Evolutionary conservation across 2,329 filamentous ascomycete genomes (phyloP).

Genomic region (Pseudogymnoascus verrucosus): DNA sequence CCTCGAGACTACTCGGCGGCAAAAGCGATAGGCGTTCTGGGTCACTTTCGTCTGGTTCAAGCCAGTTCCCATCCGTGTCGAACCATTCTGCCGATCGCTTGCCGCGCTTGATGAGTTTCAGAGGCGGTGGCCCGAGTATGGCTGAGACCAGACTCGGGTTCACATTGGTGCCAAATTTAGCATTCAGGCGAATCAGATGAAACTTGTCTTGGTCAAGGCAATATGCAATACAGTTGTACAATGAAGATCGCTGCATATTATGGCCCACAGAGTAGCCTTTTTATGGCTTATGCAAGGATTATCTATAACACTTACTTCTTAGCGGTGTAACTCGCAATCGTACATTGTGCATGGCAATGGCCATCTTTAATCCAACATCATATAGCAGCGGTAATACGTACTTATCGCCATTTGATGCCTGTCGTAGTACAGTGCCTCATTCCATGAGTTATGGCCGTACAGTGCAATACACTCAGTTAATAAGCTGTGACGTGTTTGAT

Average conservation of each 20-base stretch:
- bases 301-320: neutral
- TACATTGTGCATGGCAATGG: neutral
- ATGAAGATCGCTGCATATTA: neutral
- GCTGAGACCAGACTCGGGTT: neutral
- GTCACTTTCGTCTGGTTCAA: constrained; percentile 14
- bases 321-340: neutral
- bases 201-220: neutral
- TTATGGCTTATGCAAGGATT: neutral
- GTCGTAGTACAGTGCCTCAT: neutral
- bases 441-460: neutral
- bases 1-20: constrained; percentile 15
- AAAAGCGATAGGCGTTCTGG: constrained; percentile 15
- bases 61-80: constrained; percentile 14
- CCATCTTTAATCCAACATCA: neutral
- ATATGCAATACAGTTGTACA: neutral
- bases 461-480: neutral
- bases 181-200: neutral
- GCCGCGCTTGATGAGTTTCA: constrained; percentile 13
- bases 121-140: constrained; percentile 16
- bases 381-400: neutral
- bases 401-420: neutral
- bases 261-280: neutral
- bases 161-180: neutral
- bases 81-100: constrained; percentile 14
- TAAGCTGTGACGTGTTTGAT: neutral